Evolutionary conservation across 2,329 filamentous ascomycete species (phyloP).

Genomic region (Botrytis paeoniae): DNA sequence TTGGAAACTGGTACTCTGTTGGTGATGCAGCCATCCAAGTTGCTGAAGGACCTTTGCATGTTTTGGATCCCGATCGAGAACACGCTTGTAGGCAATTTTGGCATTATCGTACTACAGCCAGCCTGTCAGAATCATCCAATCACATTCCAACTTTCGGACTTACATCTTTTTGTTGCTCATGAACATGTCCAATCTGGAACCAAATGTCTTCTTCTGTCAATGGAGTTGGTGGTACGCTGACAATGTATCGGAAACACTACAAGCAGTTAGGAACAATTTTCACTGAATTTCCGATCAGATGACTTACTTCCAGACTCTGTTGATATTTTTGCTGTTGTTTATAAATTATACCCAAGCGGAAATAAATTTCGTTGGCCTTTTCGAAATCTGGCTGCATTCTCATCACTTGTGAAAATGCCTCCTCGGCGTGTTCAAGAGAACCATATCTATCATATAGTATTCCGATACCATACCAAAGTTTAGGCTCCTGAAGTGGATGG

Average conservation of each 20-base stretch:
- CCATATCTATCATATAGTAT: conserved; percentile 97
- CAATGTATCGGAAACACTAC: conserved; percentile 98
- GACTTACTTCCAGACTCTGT: conserved; percentile 81
- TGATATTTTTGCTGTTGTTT: conserved; percentile 95
- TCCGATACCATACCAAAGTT: conserved; percentile 97
- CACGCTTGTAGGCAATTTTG: conserved; percentile 86
- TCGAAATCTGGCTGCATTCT: conserved; percentile 96
- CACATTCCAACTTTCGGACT: conserved; percentile 41
- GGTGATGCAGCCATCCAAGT: conserved; percentile 95
- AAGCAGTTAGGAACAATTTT: conserved; percentile 24
- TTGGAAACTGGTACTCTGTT: conserved; percentile 85
- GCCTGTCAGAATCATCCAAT: conserved; percentile 34
- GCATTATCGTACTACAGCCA: conserved; percentile 76
- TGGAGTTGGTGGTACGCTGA: conserved; percentile 85
- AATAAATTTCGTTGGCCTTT: conserved; percentile 99
- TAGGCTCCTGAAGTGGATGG: conserved; percentile 66
- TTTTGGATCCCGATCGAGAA: conserved; percentile 90
- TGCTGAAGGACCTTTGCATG: conserved; percentile 98
- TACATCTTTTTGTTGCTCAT: conserved; percentile 98
- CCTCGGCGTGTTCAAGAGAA: conserved; percentile 93
- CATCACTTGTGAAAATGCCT: conserved; percentile 98
- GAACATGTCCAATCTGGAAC: conserved; percentile 99
- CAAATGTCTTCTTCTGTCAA: conserved; percentile 97
- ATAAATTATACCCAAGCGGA: conserved; percentile 98
- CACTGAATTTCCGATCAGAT: conserved; percentile 20